Base-by-base conservation (phyloP, 768 basidiomycete species). In the Jaapia argillacea region DNA sequence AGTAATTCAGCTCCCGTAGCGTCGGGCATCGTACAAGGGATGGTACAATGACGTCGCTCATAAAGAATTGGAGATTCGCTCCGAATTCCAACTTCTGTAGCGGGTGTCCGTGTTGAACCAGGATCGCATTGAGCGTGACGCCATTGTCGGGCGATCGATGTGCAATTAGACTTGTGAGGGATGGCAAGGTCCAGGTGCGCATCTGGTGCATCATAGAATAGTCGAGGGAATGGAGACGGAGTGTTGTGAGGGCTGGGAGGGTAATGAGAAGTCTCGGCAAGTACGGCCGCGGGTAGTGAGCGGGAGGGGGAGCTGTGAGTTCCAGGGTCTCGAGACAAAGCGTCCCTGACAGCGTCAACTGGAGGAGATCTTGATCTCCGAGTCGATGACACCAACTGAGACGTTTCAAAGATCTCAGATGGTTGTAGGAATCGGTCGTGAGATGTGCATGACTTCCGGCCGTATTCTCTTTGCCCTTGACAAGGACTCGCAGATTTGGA, bases 31-130 rank as follows among this genome's bases (percentile, higher is more conserved):
- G 52, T 22, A 57, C 60, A 36, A 85, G 58, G 52, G 77, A 69
- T 5, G 54, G 42, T 4, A 67, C 52, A 40, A 82, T 58, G 45
- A 67, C 57, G 51, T 82, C 78, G 35, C 53, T 54, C 43, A 74
- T 55, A 36, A 70, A 60, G 56, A 82, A 83, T 31, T 67, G 71
- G 24, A 77, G 49, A 54, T 74, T 70, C 48, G 60, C 68, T 25
- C 80, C 79, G 44, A 83, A 68, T 51, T 82, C 80, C 20, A 81
- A 63, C 1, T 63, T 66, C 43, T 63, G 61, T 36, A 82, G 66
- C 46, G 73, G 75, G 37, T 49, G 45, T 21, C 78, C 78, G 41
- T 74, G 70, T 14, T 50, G 50, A 25, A 66, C 59, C 77, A 76
- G 79, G 18, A 81, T 45, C 23, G 57, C 54, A 28, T 68, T 63